Evolutionary conservation across 2,329 filamentous ascomycete species (phyloP).

Genomic region (Ophiocordyceps sinensis): DNA sequence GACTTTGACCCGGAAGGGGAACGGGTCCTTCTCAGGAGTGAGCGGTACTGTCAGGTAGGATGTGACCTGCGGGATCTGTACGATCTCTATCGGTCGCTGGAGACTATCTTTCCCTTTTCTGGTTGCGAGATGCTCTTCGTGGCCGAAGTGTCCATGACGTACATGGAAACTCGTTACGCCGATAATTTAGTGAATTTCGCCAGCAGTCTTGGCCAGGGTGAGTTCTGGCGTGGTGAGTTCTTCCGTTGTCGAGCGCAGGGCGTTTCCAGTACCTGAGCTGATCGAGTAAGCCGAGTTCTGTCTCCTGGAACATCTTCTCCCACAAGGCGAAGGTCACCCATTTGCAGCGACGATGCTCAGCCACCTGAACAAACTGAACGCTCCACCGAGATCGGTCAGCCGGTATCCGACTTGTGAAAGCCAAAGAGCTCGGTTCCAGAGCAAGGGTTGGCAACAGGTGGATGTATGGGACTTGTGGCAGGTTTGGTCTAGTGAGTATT

Average conservation of each 20-base stretch:
- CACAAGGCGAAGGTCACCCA: constrained; percentile 61
- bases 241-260: not conserved
- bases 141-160: constrained; percentile 82
- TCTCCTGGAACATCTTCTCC: constrained; percentile 74
- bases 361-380: constrained; percentile 70
- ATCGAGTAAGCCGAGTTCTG: constrained; percentile 59
- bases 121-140: constrained; percentile 59
- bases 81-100: constrained; percentile 44
- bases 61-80: constrained; percentile 63
- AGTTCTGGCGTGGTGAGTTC: constrained; percentile 31
- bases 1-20: constrained; percentile 25
- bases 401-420: constrained; percentile 51
- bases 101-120: constrained; percentile 39
- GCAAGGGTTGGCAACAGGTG: constrained; percentile 52
- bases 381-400: constrained; percentile 59
- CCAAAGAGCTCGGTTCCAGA: constrained; percentile 54
- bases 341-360: constrained; percentile 77
- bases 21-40: constrained; percentile 45
- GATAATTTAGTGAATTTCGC: constrained; percentile 69
- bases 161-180: constrained; percentile 64
- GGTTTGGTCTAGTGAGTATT: constrained; percentile 58
- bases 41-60: constrained; percentile 63
- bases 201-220: constrained; percentile 53
- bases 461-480: constrained; percentile 63
- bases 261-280: not conserved